phyloP scores from a whole-genome alignment of 495 filamentous ascomycete genomes.

The Xylaria venustula region DNA sequence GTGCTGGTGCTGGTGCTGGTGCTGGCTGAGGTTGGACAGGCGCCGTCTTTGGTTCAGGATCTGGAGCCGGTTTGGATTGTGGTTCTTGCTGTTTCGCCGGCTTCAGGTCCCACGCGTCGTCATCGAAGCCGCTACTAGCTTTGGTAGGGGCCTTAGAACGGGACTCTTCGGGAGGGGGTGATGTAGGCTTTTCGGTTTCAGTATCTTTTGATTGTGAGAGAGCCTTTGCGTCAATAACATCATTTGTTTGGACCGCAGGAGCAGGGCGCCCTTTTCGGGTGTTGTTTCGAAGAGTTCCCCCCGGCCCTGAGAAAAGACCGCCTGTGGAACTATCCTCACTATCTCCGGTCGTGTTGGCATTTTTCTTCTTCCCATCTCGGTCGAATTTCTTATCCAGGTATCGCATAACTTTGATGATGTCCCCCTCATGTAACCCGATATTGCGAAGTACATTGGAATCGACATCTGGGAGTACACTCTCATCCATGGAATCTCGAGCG shows the following conservation, averaged over 20 bases:
- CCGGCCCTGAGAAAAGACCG: constrained; percentile 88
- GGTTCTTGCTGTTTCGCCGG: constrained; percentile 64
- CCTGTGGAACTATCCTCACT: constrained; percentile 41
- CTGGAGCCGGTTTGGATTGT: constrained; percentile 26
- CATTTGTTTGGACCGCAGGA: constrained; percentile 77
- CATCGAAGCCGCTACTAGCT: constrained; percentile 73
- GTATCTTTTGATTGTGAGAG: constrained; percentile 63
- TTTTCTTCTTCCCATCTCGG: constrained; percentile 62
- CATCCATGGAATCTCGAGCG: constrained; percentile 88
- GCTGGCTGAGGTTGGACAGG: constrained; percentile 47
- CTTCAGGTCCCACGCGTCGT: constrained; percentile 97
- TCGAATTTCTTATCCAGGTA: constrained; percentile 78
- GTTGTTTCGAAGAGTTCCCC: constrained; percentile 86
- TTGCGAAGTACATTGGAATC: constrained; percentile 76
- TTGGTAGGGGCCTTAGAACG: constrained; percentile 48
- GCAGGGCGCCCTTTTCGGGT: constrained; percentile 90
- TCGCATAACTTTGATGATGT: constrained; percentile 93
- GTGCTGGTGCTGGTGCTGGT: constrained; percentile 56
- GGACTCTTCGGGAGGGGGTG: constrained; percentile 39
- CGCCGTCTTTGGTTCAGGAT: constrained; percentile 29
- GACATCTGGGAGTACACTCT: constrained; percentile 84
- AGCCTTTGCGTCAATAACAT: constrained; percentile 82
- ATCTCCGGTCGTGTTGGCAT: constrained; percentile 59
- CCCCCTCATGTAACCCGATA: constrained; percentile 88
- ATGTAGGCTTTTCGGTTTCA: constrained; percentile 46